A percentile compares a stretch with the other conserved stretches of the same genome.
Evolutionary conservation across 2,329 filamentous ascomycete genomes (phyloP).

Genomic region (Aspergillus texensis): DNA sequence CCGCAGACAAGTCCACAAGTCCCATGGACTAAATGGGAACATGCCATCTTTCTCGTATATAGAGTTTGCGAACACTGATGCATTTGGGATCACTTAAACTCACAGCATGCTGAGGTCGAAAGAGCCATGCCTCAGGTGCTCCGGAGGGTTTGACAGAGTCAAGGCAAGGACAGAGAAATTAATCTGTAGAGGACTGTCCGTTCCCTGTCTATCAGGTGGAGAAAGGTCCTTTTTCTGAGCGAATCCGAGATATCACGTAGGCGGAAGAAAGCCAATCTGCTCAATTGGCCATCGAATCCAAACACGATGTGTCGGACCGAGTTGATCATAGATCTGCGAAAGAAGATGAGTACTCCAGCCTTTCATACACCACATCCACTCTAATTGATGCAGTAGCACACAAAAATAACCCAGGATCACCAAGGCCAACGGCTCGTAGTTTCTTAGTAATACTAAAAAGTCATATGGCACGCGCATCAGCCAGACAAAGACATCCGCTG

Average conservation of each 20-base stretch:
- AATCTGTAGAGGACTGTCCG: too few species aligned
- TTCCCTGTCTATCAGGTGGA: too few species aligned
- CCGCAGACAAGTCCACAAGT: too few species aligned
- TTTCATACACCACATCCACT: constrained; percentile 26
- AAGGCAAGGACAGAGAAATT: too few species aligned
- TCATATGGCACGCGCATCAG: constrained; percentile 19
- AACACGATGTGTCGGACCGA: constrained; percentile 12
- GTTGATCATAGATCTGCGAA: constrained; percentile 13
- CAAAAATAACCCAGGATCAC: constrained; percentile 22
- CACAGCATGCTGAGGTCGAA: too few species aligned
- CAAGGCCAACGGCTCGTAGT: constrained; percentile 15
- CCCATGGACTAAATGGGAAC: too few species aligned
- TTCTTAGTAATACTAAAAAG: constrained; percentile 10
- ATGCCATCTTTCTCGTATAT: too few species aligned
- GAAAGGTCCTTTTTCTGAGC: neutral
- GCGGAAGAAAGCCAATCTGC: constrained; percentile 4
- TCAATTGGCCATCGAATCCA: constrained; percentile 23
- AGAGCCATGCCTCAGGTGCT: too few species aligned
- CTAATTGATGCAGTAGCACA: constrained; percentile 16
- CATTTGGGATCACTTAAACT: too few species aligned
- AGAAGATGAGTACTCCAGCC: constrained; percentile 18
- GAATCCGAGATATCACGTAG: neutral
- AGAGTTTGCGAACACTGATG: too few species aligned
- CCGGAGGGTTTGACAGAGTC: too few species aligned
- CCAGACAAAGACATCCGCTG: constrained; percentile 26